Evolutionary conservation across 768 basidiomycete species (phyloP).

Genomic region (Termitomyces sp.): DNA sequence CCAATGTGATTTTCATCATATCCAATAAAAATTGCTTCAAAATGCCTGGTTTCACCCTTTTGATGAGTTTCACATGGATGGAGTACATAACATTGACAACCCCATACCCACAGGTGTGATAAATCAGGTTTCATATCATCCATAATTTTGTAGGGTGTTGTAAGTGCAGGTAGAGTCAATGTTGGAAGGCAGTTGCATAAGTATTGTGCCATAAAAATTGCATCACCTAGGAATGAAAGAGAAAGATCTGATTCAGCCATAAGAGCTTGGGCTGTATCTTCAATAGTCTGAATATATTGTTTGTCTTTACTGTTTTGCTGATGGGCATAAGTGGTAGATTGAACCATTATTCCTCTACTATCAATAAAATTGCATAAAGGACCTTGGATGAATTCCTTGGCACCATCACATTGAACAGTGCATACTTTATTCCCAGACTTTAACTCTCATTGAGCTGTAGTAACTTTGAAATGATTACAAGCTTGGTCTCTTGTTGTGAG

Average conservation of each 20-base stretch:
- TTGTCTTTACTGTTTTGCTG: conserved; percentile 31
- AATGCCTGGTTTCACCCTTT: conserved; percentile 12
- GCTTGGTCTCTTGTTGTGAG: conserved; percentile 10
- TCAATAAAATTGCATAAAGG: not conserved
- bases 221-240: conserved; percentile 22
- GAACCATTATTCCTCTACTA: conserved; percentile 18
- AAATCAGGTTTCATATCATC: conserved; percentile 22
- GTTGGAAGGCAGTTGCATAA: conserved; percentile 23
- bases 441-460: conserved; percentile 2
- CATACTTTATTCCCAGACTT: conserved; percentile 8
- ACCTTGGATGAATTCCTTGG: conserved; percentile 14
- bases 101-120: conserved; percentile 25
- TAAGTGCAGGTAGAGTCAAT: conserved; percentile 17
- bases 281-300: conserved; percentile 23
- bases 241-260: conserved; percentile 21
- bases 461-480: not conserved
- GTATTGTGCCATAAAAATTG: conserved; percentile 19
- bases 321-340: conserved; percentile 27
- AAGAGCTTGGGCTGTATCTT: conserved; percentile 21
- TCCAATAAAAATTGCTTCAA: conserved; percentile 22
- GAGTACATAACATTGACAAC: conserved; percentile 21
- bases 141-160: conserved; percentile 19
- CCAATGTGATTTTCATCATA: not conserved
- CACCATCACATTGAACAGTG: conserved; percentile 18
- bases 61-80: conserved; percentile 17